Conservation (phyloP, 306 rosid genomes). For the Aeschynomene evenia region DNA sequence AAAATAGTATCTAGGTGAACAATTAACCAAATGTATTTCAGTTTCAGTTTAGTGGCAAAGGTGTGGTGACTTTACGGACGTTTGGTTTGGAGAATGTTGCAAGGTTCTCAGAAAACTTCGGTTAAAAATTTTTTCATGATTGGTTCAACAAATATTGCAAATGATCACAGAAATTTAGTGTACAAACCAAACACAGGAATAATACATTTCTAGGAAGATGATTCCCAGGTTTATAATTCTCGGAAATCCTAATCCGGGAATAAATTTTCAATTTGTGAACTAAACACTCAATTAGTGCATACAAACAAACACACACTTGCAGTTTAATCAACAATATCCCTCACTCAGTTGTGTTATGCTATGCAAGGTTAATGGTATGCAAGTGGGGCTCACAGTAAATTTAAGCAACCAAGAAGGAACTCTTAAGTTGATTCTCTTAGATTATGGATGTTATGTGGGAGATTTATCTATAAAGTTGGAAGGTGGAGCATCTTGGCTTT, state of each 20-base stretch:
- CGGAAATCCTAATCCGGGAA: too few relatives aligned
- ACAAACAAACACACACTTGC: background rate
- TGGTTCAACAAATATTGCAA: too few relatives aligned
- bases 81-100: too few relatives aligned
- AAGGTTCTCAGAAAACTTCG: too few relatives aligned
- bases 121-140: too few relatives aligned
- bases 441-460: constrained; percentile 65
- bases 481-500: constrained; percentile 93
- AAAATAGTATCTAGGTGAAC: background rate
- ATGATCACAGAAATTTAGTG: too few relatives aligned
- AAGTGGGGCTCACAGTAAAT: constrained; percentile 58
- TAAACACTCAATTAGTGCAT: too few relatives aligned
- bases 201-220: too few relatives aligned
- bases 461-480: constrained; percentile 61
- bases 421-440: constrained; percentile 58
- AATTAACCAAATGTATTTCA: background rate
- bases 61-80: background rate
- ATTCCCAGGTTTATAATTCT: too few relatives aligned
- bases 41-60: background rate
- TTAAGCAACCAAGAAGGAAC: constrained; percentile 64
- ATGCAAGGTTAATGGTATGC: constrained; percentile 72
- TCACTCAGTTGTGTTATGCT: constrained; percentile 27
- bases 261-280: too few relatives aligned
- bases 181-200: too few relatives aligned
- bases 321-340: constrained; percentile 14